A percentile compares a stretch with the other conserved stretches of the same genome.
Conservation (phyloP, 257 asterid species). For the Rhazya stricta region DNA sequence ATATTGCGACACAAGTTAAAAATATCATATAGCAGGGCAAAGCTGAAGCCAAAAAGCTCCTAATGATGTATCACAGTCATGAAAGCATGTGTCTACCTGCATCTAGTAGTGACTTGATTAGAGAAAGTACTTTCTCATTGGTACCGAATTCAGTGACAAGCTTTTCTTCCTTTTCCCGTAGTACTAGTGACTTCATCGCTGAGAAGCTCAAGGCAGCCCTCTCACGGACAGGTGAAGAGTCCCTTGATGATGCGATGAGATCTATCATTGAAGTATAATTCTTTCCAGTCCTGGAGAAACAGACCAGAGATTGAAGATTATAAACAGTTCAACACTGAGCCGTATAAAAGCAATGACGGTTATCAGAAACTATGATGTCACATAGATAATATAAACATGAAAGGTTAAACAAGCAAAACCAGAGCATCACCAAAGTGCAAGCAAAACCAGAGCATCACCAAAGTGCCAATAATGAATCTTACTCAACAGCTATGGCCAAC, state of each 20-base stretch:
- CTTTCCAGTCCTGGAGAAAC: constrained; percentile 50
- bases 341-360: background rate
- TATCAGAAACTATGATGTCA: background rate
- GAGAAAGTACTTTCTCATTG: constrained; percentile 64
- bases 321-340: background rate
- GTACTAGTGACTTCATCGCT: constrained; percentile 81
- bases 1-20: constrained; percentile 53
- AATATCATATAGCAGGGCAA: constrained; percentile 44
- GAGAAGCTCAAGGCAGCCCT: constrained; percentile 87
- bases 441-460: background rate
- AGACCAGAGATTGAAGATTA: background rate
- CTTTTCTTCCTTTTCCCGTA: constrained; percentile 90
- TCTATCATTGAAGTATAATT: constrained; percentile 74
- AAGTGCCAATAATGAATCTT: constrained; percentile 31
- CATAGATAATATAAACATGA: background rate
- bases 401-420: background rate
- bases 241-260: constrained; percentile 69
- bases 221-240: constrained; percentile 90
- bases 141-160: constrained; percentile 68
- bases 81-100: constrained; percentile 71
- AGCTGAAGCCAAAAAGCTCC: constrained; percentile 7
- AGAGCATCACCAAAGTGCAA: background rate
- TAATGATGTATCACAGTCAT: constrained; percentile 26
- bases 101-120: constrained; percentile 62
- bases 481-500: constrained; percentile 87